Evolutionary conservation across 805 yeast species (phyloP).

Genomic region (Candida endomychidarum): DNA sequence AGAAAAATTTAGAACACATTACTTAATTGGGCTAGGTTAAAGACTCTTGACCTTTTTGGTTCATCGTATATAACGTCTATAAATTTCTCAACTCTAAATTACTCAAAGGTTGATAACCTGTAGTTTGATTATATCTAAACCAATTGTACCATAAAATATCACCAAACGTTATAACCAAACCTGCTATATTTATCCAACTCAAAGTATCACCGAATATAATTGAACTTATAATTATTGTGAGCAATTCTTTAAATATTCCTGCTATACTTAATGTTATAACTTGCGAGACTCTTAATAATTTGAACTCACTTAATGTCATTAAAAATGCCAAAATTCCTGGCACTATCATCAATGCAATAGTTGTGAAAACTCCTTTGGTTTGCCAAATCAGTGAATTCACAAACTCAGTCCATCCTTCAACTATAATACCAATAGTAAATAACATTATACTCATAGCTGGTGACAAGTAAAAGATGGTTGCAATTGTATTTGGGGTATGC

Average conservation of each 20-base stretch:
- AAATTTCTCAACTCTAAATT: constrained; percentile 6
- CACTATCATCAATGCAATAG: constrained; percentile 58
- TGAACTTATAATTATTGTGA: constrained; percentile 73
- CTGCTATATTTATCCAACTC: constrained; percentile 65
- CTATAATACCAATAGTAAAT: constrained; percentile 56
- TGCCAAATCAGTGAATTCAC: constrained; percentile 60
- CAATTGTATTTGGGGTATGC: constrained; percentile 69
- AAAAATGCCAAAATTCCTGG: constrained; percentile 89
- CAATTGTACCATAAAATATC: constrained; percentile 86
- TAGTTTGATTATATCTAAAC: constrained; percentile 42
- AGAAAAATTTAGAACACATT: too few relatives aligned
- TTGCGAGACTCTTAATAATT: constrained; percentile 75
- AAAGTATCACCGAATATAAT: constrained; percentile 74
- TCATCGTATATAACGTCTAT: too few relatives aligned
- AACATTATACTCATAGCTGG: constrained; percentile 77
- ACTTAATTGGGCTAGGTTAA: too few relatives aligned
- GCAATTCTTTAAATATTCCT: constrained; percentile 88
- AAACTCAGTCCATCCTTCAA: constrained; percentile 69
- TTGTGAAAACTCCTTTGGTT: constrained; percentile 53
- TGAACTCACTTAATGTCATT: constrained; percentile 87
- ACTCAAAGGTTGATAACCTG: not conserved
- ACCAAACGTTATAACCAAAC: constrained; percentile 68
- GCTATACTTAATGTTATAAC: constrained; percentile 86
- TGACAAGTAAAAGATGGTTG: constrained; percentile 78
- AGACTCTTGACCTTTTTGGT: too few relatives aligned